Evolutionary conservation across 2,329 filamentous ascomycete genomes (phyloP), one percentile per base, ranked within the genome.

Genomic region (Massarina eburnea): DNA sequence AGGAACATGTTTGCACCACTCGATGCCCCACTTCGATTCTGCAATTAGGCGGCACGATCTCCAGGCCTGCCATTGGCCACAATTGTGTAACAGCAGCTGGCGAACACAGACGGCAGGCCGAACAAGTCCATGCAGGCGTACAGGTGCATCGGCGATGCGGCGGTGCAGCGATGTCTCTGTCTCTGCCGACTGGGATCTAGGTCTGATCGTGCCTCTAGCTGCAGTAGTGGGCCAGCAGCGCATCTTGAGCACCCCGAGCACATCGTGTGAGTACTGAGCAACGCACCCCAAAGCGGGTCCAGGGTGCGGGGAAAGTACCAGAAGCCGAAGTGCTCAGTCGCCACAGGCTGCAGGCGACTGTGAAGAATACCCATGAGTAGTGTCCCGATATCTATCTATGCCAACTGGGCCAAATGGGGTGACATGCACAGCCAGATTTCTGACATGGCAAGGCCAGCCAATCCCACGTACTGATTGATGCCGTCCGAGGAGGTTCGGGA

Each of bases 1-100:
- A n/a, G n/a, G n/a, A n/a, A 32, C 14, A 44, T 10, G 39, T 14
- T 36, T 39, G 46, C 39, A 48, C 49, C n/a, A 41, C 46, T 20
- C 14, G 3, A 34, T 15, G 34, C 51, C 48, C 52, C 43, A 46
- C 45, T 49, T 40, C 46, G 51, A 56, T 54, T 43, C 52, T 56
- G 57, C 54, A 49, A 35, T 37, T 38, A 20, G 41, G 41, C 45
- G 47, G 56, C 56, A 54, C 54, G 54, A 59, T 59, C 52, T 56
- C 40, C 39, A 46, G 52, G 30, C 36, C 40, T 45, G 45, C 27
- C 37, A 39, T 12, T 47, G 51, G 48, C 15, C 39, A 43, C 40
- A 29, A 36, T 19, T 15, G 43, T 51, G 45, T 36, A 48, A 49
- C 51, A 46, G 39, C 27, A 30, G 45, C 27, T 41, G 40, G 22